Base-by-base conservation (phyloP, 148 eudicot genomes). In the Rhododendron williamsianum region DNA sequence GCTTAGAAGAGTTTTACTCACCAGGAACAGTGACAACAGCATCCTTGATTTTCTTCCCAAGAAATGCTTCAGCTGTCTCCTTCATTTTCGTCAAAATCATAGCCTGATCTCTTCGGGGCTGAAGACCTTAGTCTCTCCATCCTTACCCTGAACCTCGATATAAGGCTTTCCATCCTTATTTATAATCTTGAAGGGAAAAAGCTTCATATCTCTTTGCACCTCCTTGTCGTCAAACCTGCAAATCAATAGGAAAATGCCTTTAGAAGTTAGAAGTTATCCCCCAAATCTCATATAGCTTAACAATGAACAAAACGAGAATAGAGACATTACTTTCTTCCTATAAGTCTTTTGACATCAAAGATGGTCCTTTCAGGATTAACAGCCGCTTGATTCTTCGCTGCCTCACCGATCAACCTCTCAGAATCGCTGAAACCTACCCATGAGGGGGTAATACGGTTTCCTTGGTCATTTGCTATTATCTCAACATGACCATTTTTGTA, bases 1-100 rank as follows among this genome's bases (percentile, higher is more conserved):
- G 6, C 25, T 21, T 41, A 43, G 52, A 45, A 43, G 13, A 51
- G 73, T 38, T 33, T 46, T 36, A 30, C 83, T 78, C 76, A 90
- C 92, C 92, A 48, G 92, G 92, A 82, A 90, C 92, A 12, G 92
- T 90, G n/a, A 90, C 92, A 35, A 90, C 92, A 48, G 92, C 92
- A 85, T 90, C 89, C 87, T 90, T 90, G 63, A 90, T 90, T 85
- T 87, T 88, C 92, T 90, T 90, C 41, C 92, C 92, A 63, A 90
- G 90, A 78, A 88, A 90, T 48, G 91, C 91, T 67, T 90, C 91
- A 21, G 91, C 91, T 27, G 91, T 90, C 86, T 90, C 91, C 89
- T 90, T 90, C 91, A 90, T 90, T 81, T 88, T 90, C 0, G 71
- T 81, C 36, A 90, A 77, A 74, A 90, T 88, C 92, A 90, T 90